phyloP scores from a whole-genome alignment of 805 yeast genomes.

The Zygosaccharomyces bailii region DNA sequence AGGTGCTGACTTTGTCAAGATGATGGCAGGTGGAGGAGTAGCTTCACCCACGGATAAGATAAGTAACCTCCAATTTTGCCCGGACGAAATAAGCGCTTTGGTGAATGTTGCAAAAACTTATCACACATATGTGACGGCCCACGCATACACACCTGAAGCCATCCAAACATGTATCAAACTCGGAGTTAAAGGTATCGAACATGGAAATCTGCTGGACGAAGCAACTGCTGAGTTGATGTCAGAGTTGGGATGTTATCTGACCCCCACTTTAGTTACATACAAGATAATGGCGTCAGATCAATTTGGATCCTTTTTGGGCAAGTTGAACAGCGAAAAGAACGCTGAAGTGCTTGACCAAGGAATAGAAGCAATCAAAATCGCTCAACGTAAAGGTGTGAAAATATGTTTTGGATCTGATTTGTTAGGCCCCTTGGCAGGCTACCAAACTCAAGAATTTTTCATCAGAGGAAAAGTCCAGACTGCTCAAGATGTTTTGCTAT shows the following conservation, averaged over 20 bases:
- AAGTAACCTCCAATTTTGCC: slow-evolving; percentile 14
- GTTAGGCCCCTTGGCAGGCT: slow-evolving; percentile 14
- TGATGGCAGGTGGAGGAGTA: slow-evolving; percentile 17
- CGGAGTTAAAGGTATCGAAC: slow-evolving; percentile 17
- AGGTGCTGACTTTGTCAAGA: slow-evolving; percentile 16
- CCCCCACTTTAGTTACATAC: slow-evolving; percentile 16
- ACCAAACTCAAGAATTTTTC: slow-evolving; percentile 17
- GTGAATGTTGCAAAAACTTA: slow-evolving; percentile 14
- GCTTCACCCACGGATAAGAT: slow-evolving; percentile 19
- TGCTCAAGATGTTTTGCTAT: slow-evolving; percentile 13
- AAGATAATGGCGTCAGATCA: slow-evolving; percentile 16
- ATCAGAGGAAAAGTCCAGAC: slow-evolving; percentile 14
- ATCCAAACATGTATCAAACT: slow-evolving; percentile 12
- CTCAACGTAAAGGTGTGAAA: slow-evolving; percentile 11
- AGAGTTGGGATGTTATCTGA: slow-evolving; percentile 12
- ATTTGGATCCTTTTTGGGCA: slow-evolving; percentile 10
- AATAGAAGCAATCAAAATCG: slow-evolving; percentile 12
- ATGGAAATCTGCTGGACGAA: slow-evolving; percentile 15
- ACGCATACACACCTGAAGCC: slow-evolving; percentile 17
- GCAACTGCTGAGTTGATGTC: slow-evolving; percentile 15
- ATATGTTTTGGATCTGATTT: slow-evolving; percentile 17
- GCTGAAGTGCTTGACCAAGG: slow-evolving; percentile 12
- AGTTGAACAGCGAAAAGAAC: slow-evolving; percentile 11
- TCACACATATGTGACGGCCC: slow-evolving; percentile 17
- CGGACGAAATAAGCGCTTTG: slow-evolving; percentile 15